Evolutionary conservation across 1,284 basidiomycete species (phyloP), one percentile per base, ranked within the genome.

Genomic region (Coriolopsis trogii): DNA sequence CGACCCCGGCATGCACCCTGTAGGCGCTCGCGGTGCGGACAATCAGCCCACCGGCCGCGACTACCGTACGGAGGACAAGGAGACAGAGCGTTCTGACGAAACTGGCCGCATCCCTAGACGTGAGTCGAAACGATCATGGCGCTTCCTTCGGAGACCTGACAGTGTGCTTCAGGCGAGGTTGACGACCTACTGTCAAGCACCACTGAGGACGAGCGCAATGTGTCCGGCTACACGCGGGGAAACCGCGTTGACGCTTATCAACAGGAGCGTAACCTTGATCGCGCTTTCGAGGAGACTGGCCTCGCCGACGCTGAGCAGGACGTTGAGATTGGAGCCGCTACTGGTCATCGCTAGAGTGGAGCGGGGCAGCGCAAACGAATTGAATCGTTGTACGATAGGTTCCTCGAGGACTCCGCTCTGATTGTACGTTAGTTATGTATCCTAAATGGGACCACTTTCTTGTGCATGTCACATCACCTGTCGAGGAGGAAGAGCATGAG

Each of bases 191-290:
- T 65, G 33, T 56, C 41, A 40, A 61, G 55, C 42, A 46, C 59
- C 6, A 49, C 53, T 8, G 46, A 62, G 7, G 64, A 62, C 2
- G 65, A 65, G 52, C 46, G 53, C 9, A 53, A 57, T 38, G 56
- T 66, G 18, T 26, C 46, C 3, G 60, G 55, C 7, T 39, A 54
- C 44, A 68, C 64, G 7, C 63, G 62, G 26, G 63, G 64, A 4
- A 55, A 42, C 25, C 60, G 59, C 48, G 61, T 61, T 25, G 67
- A 67, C 30, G 63, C 63, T 0, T 69, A 41, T 55, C 61, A 63
- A 51, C 65, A 69, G 46, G 67, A 68, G 52, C 59, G 61, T 23
- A 55, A 63, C 16, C 16, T 67, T 10, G 67, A 66, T 46, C 36
- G 47, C 9, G 39, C 37, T 2, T 38, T 61, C 28, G 59, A 61